phyloP scores from a whole-genome alignment of 257 asterid genomes.

The Hygrophila difformis region DNA sequence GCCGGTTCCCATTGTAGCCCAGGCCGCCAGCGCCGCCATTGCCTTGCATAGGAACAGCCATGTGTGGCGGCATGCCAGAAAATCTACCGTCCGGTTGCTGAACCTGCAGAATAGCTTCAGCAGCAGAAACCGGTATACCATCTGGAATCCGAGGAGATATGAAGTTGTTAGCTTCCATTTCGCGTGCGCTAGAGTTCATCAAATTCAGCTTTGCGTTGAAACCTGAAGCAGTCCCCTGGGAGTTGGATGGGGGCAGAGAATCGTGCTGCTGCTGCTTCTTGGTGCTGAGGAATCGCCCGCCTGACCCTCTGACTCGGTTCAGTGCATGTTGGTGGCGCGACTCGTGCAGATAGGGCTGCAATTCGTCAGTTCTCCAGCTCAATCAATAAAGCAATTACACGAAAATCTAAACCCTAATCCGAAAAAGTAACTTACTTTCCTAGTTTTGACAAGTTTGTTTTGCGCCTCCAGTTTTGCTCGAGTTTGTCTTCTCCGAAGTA shows the following conservation, averaged over 20 bases:
- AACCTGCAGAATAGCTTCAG: conserved; percentile 18
- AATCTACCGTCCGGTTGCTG: conserved; percentile 33
- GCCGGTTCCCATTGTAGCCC: conserved; percentile 35
- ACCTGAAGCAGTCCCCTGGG: conserved; percentile 15
- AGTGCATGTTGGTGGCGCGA: conserved; percentile 92
- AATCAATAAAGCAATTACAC: background rate
- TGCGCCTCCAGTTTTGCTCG: conserved; percentile 97
- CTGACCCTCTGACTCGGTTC: conserved; percentile 82
- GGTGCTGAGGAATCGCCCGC: conserved; percentile 89
- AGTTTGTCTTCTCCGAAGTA: conserved; percentile 77
- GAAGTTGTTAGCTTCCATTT: conserved; percentile 14
- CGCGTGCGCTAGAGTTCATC: conserved; percentile 13
- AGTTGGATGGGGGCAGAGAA: conserved; percentile 17
- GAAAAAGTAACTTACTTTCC: conserved; percentile 53
- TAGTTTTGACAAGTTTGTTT: conserved; percentile 67
- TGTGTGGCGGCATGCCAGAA: conserved; percentile 19
- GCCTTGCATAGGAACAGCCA: conserved; percentile 33
- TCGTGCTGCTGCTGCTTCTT: conserved; percentile 46
- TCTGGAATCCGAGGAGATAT: conserved; percentile 19
- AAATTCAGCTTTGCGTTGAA: conserved; percentile 15
- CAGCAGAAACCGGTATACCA: conserved; percentile 8
- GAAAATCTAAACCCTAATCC: background rate
- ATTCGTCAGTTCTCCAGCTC: too few species aligned
- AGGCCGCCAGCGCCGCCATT: conserved; percentile 34
- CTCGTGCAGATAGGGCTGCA: conserved; percentile 97